Evolutionary conservation across 352 stramenopile genomes (phyloP).

Genomic region (Globisporangium radiosum): DNA sequence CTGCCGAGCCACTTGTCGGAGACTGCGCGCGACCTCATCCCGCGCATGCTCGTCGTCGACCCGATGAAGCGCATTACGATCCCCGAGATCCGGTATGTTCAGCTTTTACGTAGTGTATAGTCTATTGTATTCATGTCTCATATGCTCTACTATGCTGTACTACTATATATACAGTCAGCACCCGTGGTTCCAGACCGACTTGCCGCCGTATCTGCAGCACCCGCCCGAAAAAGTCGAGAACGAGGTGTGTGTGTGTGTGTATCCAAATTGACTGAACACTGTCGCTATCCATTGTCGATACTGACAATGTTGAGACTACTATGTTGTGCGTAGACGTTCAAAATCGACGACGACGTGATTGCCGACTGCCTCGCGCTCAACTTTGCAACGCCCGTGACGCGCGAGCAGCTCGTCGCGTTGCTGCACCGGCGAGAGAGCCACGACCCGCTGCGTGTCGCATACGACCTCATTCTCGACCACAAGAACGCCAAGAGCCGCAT

Average conservation of each 20-base stretch:
- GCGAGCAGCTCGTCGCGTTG: constrained; percentile 54
- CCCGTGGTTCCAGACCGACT: constrained; percentile 97
- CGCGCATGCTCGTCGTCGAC: constrained; percentile 98
- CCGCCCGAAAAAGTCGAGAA: constrained; percentile 95
- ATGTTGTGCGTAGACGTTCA: constrained; percentile 45
- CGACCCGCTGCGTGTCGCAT: constrained; percentile 89
- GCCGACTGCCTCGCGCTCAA: constrained; percentile 49
- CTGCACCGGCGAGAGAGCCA: constrained; percentile 53
- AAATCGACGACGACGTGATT: constrained; percentile 75
- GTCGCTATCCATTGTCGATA: not conserved
- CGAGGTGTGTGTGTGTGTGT: constrained; percentile 50
- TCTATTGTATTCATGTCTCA: not conserved
- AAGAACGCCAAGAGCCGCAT: constrained; percentile 95
- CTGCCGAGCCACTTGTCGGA: constrained; percentile 96
- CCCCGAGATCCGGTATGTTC: constrained; percentile 88
- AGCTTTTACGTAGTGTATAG: not conserved
- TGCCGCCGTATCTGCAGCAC: constrained; percentile 96
- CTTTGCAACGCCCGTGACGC: constrained; percentile 33
- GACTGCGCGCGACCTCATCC: constrained; percentile 95
- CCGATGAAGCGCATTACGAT: constrained; percentile 99
- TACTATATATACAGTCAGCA: constrained; percentile 57
- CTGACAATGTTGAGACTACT: not conserved
- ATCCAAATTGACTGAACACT: not conserved
- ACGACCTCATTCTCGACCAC: constrained; percentile 97
- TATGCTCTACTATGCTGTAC: too few relatives aligned